A percentile compares a stretch with the other conserved stretches of the same genome.
Evolutionary conservation across 192 early-diverging fungal genomes (phyloP).

Genomic region (Coemansia sp.): DNA sequence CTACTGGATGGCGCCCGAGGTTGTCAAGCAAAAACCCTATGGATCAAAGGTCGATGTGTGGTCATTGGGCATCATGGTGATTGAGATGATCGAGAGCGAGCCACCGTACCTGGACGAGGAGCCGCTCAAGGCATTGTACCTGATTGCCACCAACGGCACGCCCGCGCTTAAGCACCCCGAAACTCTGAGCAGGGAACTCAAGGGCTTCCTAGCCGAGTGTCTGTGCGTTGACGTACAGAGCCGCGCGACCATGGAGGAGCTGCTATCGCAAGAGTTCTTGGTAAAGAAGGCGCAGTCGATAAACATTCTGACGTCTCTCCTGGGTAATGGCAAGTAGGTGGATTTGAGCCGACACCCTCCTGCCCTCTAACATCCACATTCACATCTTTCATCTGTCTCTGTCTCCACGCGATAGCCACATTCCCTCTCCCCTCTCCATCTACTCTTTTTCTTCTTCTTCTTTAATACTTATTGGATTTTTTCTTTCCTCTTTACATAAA

Average conservation of each 20-base stretch:
- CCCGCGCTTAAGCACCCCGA: conserved; percentile 88
- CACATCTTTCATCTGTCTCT: neutral
- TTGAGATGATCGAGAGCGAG: conserved; percentile 97
- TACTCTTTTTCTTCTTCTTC: conserved; percentile 11
- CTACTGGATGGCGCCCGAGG: conserved; percentile 87
- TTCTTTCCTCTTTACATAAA: neutral
- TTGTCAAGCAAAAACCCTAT: conserved; percentile 79
- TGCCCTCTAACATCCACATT: conserved; percentile 1
- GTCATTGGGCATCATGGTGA: conserved; percentile 96
- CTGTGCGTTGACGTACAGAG: conserved; percentile 85
- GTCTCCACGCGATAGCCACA: conserved; percentile 5
- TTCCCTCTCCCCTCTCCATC: neutral
- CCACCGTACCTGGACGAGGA: conserved; percentile 95
- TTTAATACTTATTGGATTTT: neutral
- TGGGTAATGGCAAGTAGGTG: conserved; percentile 16
- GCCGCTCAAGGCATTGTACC: conserved; percentile 89
- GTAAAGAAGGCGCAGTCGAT: conserved; percentile 44
- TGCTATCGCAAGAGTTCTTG: conserved; percentile 70
- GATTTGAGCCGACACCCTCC: neutral
- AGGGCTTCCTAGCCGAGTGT: conserved; percentile 83
- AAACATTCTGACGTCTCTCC: conserved; percentile 29
- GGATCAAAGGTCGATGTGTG: conserved; percentile 81
- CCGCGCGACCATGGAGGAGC: conserved; percentile 73
- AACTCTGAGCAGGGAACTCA: conserved; percentile 70
- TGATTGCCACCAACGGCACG: conserved; percentile 96